Base-by-base conservation (phyloP, 2,329 filamentous ascomycete genomes). In the Leptographium wingfieldii region DNA sequence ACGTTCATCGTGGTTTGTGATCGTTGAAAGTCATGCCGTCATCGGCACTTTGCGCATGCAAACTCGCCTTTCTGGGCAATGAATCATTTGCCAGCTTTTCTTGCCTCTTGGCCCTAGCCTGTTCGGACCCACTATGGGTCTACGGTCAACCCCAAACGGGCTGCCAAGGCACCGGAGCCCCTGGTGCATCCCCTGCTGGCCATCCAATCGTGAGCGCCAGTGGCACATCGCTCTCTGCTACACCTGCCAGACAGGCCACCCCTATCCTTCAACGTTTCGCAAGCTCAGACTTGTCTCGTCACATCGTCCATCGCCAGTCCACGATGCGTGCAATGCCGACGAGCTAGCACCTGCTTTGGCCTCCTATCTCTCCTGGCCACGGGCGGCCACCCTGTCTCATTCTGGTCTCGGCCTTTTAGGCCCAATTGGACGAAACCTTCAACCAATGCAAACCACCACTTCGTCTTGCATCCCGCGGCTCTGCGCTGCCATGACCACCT, bases 201-300 rank as follows among this genome's bases (percentile, higher is more conserved):
- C 27, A 9, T 31, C 49, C 25, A 31, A 52, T 29, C 14, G 49
- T 27, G 27, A 11, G 14, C 52, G 4, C 31, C 38, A 35, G 52
- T 29, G 29, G 31, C 31, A 14, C 40, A 57, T 38, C 19, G n/a
- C 16, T 10, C 29, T 27, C 25, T 38, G 48, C 48, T 59, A 38
- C 62, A 51, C 14, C 16, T 51, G 38, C 59, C 53, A 16, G 55
- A 58, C 60, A 54, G 61, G 49, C 59, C 4, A 43, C 38, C 25
- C 43, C 56, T 55, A 9, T 35, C 33, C 33, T 55, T n/a, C 49
- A 40, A 49, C 27, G 25, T 27, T 25, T 29, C 19, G 16, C 38
- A 54, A 58, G 29, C 38, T 60, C 60, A 63, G 65, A 66, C 65
- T 62, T 58, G 61, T 46, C 31, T 52, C 63, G 66, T 66, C 64